Evolutionary conservation across 345 rosid genomes (phyloP), one percentile per base, ranked within the genome.

Genomic region (Populus tremula): DNA sequence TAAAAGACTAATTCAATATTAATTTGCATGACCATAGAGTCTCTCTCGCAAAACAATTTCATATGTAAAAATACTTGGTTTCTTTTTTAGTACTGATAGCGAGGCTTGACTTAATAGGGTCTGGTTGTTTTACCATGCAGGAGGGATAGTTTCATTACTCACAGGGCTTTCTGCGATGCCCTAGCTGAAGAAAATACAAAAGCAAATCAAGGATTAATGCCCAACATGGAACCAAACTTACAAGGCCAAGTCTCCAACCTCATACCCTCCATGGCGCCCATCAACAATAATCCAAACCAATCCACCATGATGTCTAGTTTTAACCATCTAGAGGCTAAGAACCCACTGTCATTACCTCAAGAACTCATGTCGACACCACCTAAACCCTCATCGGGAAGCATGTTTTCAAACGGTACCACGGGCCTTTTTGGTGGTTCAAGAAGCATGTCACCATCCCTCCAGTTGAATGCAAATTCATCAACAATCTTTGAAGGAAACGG

Each of bases 131-230:
- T 56, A 6, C 12, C 47, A 73, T 84, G 85, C 86, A 91, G 95
- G 80, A 88, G 89, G 71, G 95, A 91, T 79, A 91, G 93, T 78
- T 89, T 87, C 72, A 79, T 86, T 12, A 89, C 91, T 23, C 93
- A 91, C 72, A 84, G 93, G 74, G 95, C 92, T n/a, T 89, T 88
- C 71, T 89, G 94, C 64, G 91, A 89, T 80, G 91, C 89, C 70
- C 83, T 89, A 75, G 78, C 87, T 53, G 92, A 87, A 84, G 95
- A 91, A 73, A 87, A 76, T 59, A 68, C 31, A 35, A 77, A 72
- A 36, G 61, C 41, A 25, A 76, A 65, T 69, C 84, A 67, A 76
- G 86, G 67, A 38, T 2, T 79, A 14, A 20, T 69, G 5, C 39
- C 78, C 39, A 74, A 67, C 31, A 39, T 54, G 8, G 84, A 39